phyloP scores from a whole-genome alignment of 2,329 filamentous ascomycete genomes.

The Verticillium zaregamsianum region DNA sequence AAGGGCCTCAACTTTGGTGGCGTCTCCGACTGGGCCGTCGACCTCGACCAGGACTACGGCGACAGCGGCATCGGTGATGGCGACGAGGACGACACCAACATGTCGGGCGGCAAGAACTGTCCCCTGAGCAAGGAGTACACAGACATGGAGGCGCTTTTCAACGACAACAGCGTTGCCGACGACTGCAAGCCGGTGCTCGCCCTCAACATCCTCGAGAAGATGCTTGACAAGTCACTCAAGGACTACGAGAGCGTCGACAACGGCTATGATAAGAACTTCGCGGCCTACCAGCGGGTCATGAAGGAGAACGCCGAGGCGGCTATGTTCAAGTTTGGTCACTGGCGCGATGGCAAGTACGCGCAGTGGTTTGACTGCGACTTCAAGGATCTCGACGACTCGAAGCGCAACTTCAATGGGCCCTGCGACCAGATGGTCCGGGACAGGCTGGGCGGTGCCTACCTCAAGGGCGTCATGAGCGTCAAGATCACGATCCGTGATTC shows the following conservation, averaged over 20 bases:
- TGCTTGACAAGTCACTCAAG: background rate
- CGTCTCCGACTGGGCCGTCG: conserved; percentile 28
- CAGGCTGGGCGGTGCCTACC: background rate
- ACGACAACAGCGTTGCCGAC: background rate
- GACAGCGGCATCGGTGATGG: conserved; percentile 1
- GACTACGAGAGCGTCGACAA: background rate
- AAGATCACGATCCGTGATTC: background rate
- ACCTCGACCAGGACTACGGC: conserved; percentile 14
- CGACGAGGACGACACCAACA: background rate
- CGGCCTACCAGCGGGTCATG: background rate
- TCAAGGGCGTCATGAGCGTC: background rate
- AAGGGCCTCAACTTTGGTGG: conserved; percentile 13
- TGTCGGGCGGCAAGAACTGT: background rate
- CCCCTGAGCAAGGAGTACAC: background rate
- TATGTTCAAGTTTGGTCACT: background rate
- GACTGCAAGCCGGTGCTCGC: conserved; percentile 1
- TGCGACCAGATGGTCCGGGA: background rate
- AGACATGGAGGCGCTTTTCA: background rate
- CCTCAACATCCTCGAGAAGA: background rate
- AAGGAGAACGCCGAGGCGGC: background rate
- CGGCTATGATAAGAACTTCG: conserved; percentile 2
- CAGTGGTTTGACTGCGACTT: conserved; percentile 1
- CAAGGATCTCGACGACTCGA: background rate
- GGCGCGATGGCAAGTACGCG: background rate
- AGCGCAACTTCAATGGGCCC: background rate